Conservation (phyloP, 2,329 filamentous ascomycete genomes). For the Fusarium compactum region DNA sequence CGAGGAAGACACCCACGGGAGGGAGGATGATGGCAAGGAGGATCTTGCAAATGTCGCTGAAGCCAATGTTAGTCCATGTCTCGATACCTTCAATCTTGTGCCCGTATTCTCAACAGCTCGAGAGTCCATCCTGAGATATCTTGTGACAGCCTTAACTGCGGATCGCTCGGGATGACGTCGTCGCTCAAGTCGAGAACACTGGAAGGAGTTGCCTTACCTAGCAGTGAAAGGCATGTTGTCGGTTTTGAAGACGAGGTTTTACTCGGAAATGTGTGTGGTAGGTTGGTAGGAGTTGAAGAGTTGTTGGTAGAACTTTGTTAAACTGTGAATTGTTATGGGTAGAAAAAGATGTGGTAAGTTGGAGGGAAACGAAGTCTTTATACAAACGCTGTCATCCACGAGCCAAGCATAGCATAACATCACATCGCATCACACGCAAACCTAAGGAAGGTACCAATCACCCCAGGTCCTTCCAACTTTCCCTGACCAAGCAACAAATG, state of each 20-base stretch:
- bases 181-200: slow-evolving; percentile 4
- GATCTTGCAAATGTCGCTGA: slow-evolving; percentile 72
- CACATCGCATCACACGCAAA: slow-evolving; percentile 30
- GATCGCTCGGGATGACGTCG: slow-evolving; percentile 41
- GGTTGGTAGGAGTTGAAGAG: slow-evolving; percentile 11
- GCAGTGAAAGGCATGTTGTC: slow-evolving; percentile 69
- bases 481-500: slow-evolving; percentile 32
- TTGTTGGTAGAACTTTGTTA: slow-evolving; percentile 16
- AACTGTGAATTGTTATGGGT: slow-evolving; percentile 19
- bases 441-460: slow-evolving; percentile 20
- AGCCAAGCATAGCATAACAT: slow-evolving; percentile 27
- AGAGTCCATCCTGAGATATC: slow-evolving; percentile 1
- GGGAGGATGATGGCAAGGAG: slow-evolving; percentile 91
- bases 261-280: slow-evolving; percentile 23
- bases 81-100: not conserved
- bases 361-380: slow-evolving; percentile 43
- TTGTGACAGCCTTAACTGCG: slow-evolving; percentile 22
- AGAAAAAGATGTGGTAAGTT: not conserved
- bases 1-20: slow-evolving; percentile 92
- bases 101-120: not conserved
- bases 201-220: slow-evolving; percentile 58
- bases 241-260: slow-evolving; percentile 33
- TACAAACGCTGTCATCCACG: slow-evolving; percentile 31
- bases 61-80: slow-evolving; percentile 20
- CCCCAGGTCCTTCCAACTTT: slow-evolving; percentile 39